phyloP scores from a whole-genome alignment of 2,329 filamentous ascomycete species.

The Aureobasidium lini region DNA sequence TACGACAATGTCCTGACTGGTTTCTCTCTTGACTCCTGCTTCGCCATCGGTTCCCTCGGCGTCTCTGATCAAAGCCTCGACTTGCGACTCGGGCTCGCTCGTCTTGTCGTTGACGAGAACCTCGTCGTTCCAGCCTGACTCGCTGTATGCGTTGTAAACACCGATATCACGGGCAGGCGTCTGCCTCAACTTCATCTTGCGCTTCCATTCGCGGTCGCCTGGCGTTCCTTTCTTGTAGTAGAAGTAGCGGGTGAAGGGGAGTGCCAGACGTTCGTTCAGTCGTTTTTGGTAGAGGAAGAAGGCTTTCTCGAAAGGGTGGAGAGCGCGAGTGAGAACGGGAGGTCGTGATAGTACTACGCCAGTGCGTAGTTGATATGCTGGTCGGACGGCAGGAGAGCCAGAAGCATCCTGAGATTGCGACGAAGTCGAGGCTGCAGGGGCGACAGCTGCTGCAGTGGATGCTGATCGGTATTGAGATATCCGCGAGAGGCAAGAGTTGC shows the following conservation, averaged over 20 bases:
- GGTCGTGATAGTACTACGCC: slow-evolving; percentile 82
- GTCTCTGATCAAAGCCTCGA: slow-evolving; percentile 65
- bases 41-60: slow-evolving; percentile 47
- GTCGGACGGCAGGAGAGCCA: slow-evolving; percentile 41
- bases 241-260: slow-evolving; percentile 83
- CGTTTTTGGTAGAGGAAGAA: slow-evolving; percentile 97
- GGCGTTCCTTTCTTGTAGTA: slow-evolving; percentile 92
- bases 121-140: slow-evolving; percentile 86
- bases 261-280: slow-evolving; percentile 81
- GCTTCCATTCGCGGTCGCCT: slow-evolving; percentile 78
- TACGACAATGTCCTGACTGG: slow-evolving; percentile 33
- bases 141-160: slow-evolving; percentile 66
- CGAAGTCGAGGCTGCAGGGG: slow-evolving; percentile 21
- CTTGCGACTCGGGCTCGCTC: slow-evolving; percentile 55
- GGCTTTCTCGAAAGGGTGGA: slow-evolving; percentile 81
- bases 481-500: slow-evolving; percentile 38
- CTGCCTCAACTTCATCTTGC: slow-evolving; percentile 70
- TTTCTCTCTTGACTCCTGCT: slow-evolving; percentile 15
- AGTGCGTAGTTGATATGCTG: slow-evolving; percentile 42
- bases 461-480: slow-evolving; percentile 30
- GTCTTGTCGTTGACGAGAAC: slow-evolving; percentile 65
- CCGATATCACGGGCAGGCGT: slow-evolving; percentile 80
- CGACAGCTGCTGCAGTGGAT: slow-evolving; percentile 29
- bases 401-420: slow-evolving; percentile 25
- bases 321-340: slow-evolving; percentile 74